phyloP scores from a whole-genome alignment of 169 alveolate species.

The Perkinsus marinus region DNA sequence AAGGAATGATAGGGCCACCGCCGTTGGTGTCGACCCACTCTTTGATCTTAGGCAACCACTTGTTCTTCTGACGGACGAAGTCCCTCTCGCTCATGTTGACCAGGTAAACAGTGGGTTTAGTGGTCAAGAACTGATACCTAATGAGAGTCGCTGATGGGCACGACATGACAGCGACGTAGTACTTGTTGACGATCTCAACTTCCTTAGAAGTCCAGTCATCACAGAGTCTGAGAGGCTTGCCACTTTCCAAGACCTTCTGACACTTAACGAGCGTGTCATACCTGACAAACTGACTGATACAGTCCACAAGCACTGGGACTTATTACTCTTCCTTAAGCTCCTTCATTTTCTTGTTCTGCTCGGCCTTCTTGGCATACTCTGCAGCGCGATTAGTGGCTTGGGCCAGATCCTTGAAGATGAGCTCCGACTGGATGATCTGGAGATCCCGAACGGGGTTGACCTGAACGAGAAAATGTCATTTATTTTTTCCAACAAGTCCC shows the following conservation, averaged over 20 bases:
- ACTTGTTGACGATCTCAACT: constrained; percentile 39
- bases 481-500: no score
- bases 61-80: constrained; percentile 88
- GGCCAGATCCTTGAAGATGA: constrained; percentile 83
- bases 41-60: constrained; percentile 80
- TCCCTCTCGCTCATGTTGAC: constrained; percentile 87
- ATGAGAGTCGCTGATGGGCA: constrained; percentile 41
- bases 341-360: constrained; percentile 15
- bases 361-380: constrained; percentile 76
- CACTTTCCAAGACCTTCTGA: constrained; percentile 11
- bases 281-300: not conserved
- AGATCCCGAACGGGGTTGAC: constrained; percentile 88
- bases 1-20: constrained; percentile 95
- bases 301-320: not conserved
- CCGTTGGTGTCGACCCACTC: constrained; percentile 91
- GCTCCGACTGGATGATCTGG: constrained; percentile 83
- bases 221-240: constrained; percentile 7
- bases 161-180: not conserved
- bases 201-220: constrained; percentile 77
- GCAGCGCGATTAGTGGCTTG: not conserved
- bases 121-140: constrained; percentile 83
- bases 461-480: not conserved
- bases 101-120: constrained; percentile 95
- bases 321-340: not conserved
- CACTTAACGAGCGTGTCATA: not conserved